A percentile compares a stretch with the other conserved stretches of the same genome.
phyloP scores from a whole-genome alignment of 176 grass and related monocot species.

The Juncus effusus region DNA sequence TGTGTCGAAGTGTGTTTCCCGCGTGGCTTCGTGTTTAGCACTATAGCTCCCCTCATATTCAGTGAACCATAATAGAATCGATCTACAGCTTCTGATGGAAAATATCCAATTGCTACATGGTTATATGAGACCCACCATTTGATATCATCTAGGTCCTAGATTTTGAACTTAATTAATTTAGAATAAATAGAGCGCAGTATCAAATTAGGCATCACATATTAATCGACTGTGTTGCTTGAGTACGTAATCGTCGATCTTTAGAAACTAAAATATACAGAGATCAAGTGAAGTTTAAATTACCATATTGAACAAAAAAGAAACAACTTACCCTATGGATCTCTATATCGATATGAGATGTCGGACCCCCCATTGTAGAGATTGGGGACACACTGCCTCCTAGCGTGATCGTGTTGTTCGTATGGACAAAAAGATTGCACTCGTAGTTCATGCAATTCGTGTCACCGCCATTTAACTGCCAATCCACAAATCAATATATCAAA shows the following conservation, averaged over 20 bases:
- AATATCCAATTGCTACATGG: neutral
- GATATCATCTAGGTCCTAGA: neutral
- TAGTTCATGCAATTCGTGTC: neutral
- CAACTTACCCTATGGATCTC: neutral
- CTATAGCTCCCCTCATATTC: neutral
- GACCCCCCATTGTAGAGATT: neutral
- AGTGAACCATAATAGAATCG: neutral
- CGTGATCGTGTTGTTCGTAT: neutral
- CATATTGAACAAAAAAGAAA: neutral
- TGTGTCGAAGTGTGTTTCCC: neutral
- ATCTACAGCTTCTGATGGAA: neutral
- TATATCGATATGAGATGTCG: neutral
- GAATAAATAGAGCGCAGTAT: neutral
- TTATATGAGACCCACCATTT: neutral
- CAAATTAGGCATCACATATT: neutral
- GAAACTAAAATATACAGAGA: neutral
- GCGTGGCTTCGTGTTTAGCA: neutral
- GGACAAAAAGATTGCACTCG: neutral
- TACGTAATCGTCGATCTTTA: neutral
- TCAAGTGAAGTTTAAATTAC: neutral
- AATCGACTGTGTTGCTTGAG: neutral
- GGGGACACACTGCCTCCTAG: neutral
- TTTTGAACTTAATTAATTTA: neutral
- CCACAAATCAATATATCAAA: neutral
- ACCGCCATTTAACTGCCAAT: neutral